Evolutionary conservation across 495 filamentous ascomycete genomes (phyloP), one percentile per base, ranked within the genome.

Genomic region (Talaromyces adpressus): DNA sequence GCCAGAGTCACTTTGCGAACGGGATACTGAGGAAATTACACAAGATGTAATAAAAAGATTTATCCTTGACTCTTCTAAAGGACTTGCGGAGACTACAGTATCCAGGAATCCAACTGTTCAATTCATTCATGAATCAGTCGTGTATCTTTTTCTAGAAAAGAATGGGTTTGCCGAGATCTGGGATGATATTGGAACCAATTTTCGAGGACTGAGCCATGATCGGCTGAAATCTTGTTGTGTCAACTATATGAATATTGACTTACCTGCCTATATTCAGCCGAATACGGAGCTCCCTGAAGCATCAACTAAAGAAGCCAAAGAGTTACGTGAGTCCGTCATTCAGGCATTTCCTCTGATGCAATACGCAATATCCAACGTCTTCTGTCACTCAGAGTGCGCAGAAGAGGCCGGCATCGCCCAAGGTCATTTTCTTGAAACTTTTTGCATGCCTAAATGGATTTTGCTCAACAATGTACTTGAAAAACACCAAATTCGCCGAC

Each of bases 61-160:
- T 66, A 69, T 81, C 8, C 63, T 76, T 1, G 69, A 67, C 57
- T 73, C 59, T 6, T 81, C 78, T 0, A 81, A 80, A 65, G 77
- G 79, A 16, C 74, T 81, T 20, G 77, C 74, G 1, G 76, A 82
- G 57, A 69, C 68, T 3, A 73, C 73, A 0, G 69, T 63, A 39
- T 68, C 73, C 0, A 57, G 63, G 0, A 32, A 20, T 2, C 61
- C 64, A 36, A 70, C 56, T 2, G 72, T 80, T 36, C 78, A 82
- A 64, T 82, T 82, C 63, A 81, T 82, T 51, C 78, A 82, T 62
- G 77, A 81, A 66, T 80, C 78, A 1, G 79, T 81, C 4, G 68
- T 71, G 11, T 77, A 79, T 57, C 80, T 74, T 27, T 69, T 82
- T 6, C 12, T 79, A 6, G 73, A 76, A 63, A 71, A 77, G 23